A percentile compares a stretch with the other conserved stretches of the same genome.
These are phyloP conservation scores for Phytophthora podocarpi DNA, from an alignment of 352 stramenopile species.

Conservation along the genomic window DNA sequence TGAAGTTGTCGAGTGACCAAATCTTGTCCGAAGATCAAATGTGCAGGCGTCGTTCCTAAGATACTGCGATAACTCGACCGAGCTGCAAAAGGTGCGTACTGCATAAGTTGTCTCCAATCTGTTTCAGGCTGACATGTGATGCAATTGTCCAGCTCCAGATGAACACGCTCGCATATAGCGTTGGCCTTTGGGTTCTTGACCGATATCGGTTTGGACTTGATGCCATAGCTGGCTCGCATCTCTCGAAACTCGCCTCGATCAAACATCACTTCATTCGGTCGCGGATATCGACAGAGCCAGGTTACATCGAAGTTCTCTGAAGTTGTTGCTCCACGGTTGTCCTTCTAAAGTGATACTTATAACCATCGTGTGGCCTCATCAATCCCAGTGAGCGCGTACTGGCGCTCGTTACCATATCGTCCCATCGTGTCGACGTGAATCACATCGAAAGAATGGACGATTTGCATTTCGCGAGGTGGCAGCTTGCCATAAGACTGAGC, in stretches of 20 bases:
- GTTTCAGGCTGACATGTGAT: background rate
- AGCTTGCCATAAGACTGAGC: constrained; percentile 1
- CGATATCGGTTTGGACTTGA: background rate
- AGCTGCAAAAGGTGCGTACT: background rate
- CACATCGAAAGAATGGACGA: constrained; percentile 6
- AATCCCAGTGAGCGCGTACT: background rate
- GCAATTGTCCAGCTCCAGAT: constrained; percentile 2
- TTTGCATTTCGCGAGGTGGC: background rate
- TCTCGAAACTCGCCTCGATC: constrained; percentile 4
- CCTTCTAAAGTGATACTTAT: background rate
- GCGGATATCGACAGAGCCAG: constrained; percentile 9
- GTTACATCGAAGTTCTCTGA: background rate
- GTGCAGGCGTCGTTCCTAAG: background rate
- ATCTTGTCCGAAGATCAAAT: constrained; percentile 3
- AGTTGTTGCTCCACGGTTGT: background rate
- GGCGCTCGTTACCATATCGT: constrained; percentile 1
- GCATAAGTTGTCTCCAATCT: constrained; percentile 1
- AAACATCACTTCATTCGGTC: background rate
- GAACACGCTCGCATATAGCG: constrained; percentile 7
- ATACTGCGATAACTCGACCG: constrained; percentile 1
- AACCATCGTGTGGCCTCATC: constrained; percentile 10
- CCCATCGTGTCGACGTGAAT: constrained; percentile 10
- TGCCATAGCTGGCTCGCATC: constrained; percentile 8
- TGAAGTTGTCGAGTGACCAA: background rate
- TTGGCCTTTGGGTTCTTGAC: constrained; percentile 9